Evolutionary conservation across 2,329 filamentous ascomycete species (phyloP).

Genomic region (Monosporascus sp.): DNA sequence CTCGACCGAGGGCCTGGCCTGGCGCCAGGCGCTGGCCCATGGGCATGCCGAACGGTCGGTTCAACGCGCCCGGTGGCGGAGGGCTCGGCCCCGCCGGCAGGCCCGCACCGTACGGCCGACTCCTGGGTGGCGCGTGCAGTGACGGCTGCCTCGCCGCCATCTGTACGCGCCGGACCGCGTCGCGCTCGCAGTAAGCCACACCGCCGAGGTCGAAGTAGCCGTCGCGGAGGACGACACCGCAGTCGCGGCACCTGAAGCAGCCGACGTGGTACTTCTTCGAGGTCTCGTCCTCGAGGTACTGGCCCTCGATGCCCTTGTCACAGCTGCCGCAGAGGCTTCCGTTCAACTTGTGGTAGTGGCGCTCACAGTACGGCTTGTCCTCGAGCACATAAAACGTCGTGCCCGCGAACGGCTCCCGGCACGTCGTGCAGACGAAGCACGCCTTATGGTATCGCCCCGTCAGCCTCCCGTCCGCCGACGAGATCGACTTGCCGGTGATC

Average conservation of each 20-base stretch:
- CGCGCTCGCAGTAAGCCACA: constrained; percentile 77
- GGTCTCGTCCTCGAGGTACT: constrained; percentile 80
- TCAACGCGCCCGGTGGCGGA: constrained; percentile 14
- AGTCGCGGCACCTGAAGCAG: constrained; percentile 82
- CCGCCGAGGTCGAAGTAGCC: constrained; percentile 90
- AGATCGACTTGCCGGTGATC: constrained; percentile 88
- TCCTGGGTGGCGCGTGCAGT: constrained; percentile 13
- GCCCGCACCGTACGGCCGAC: constrained; percentile 4
- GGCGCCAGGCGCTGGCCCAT: constrained; percentile 29
- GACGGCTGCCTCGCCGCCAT: constrained; percentile 12
- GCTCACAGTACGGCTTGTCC: constrained; percentile 84
- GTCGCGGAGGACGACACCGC: constrained; percentile 65
- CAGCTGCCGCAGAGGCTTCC: constrained; percentile 79
- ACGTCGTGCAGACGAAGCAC: constrained; percentile 89
- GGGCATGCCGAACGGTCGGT: constrained; percentile 29
- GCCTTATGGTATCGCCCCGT: constrained; percentile 92
- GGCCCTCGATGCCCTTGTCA: constrained; percentile 82
- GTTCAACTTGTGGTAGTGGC: constrained; percentile 89
- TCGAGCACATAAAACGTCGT: constrained; percentile 88
- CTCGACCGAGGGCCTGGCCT: constrained; percentile 30
- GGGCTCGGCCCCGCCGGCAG: constrained; percentile 20
- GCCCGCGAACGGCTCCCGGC: constrained; percentile 73
- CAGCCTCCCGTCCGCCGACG: constrained; percentile 84
- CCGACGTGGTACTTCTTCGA: constrained; percentile 77
- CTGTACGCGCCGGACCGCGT: constrained; percentile 61